Conservation (phyloP, 2,329 filamentous ascomycete species). For the Colletotrichum eremochloae region DNA sequence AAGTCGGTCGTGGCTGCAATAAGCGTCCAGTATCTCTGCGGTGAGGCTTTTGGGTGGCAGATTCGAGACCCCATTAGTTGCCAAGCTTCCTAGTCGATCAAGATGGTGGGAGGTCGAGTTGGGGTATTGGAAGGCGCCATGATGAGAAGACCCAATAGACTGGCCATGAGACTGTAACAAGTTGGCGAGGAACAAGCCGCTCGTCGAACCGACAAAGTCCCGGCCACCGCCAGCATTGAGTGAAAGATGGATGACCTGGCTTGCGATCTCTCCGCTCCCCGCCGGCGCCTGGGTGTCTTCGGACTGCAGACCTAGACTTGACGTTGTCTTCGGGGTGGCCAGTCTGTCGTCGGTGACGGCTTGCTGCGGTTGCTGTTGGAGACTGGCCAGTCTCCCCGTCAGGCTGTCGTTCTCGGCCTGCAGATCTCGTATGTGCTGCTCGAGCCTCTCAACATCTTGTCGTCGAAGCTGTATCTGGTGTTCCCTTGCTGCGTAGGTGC, state of each 20-base stretch:
- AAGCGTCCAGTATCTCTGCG: slow-evolving; percentile 54
- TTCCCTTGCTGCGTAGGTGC: slow-evolving; percentile 52
- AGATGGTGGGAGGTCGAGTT: not conserved
- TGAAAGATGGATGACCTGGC: slow-evolving; percentile 59
- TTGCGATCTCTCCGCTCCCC: slow-evolving; percentile 51
- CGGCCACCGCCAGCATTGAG: slow-evolving; percentile 57
- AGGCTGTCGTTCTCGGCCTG: slow-evolving; percentile 50
- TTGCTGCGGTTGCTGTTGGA: slow-evolving; percentile 17
- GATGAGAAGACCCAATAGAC: slow-evolving; percentile 29
- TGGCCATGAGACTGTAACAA: slow-evolving; percentile 49
- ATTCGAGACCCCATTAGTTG: slow-evolving; percentile 14
- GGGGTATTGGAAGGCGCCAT: slow-evolving; percentile 32
- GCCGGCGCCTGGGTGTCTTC: slow-evolving; percentile 14
- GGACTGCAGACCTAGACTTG: slow-evolving; percentile 1
- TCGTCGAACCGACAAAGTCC: slow-evolving; percentile 57
- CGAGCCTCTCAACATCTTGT: slow-evolving; percentile 52
- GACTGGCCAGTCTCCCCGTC: slow-evolving; percentile 39
- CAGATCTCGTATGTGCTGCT: slow-evolving; percentile 51
- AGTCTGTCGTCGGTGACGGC: slow-evolving; percentile 5
- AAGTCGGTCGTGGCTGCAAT: slow-evolving; percentile 58
- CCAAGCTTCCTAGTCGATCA: slow-evolving; percentile 19
- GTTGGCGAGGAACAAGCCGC: slow-evolving; percentile 57
- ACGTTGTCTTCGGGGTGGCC: slow-evolving; percentile 8
- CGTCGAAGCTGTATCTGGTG: slow-evolving; percentile 46
- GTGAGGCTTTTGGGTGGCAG: slow-evolving; percentile 54